Conservation (phyloP, 441 rosid species). For the Adansonia rubrostipa region DNA sequence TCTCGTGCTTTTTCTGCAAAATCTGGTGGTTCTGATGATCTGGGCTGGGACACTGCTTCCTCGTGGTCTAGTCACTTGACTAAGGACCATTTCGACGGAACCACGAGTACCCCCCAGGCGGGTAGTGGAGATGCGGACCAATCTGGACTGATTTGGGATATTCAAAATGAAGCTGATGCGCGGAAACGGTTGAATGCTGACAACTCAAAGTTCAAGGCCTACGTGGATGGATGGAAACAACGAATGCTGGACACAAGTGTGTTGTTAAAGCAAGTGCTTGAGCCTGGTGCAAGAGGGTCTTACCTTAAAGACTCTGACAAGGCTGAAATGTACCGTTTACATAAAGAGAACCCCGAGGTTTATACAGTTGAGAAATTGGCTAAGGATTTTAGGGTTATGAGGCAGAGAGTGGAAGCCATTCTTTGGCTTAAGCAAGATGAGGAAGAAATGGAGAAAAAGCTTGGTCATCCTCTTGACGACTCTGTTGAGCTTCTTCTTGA, state of each 20-base stretch:
- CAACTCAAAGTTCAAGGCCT: conserved; percentile 45
- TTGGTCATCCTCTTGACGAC: conserved; percentile 80
- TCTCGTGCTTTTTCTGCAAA: conserved; percentile 45
- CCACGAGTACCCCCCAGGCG: conserved; percentile 30
- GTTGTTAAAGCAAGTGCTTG: conserved; percentile 70
- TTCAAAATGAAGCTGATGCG: conserved; percentile 55
- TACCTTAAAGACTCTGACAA: conserved; percentile 86
- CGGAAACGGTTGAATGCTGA: conserved; percentile 48
- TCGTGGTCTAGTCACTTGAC: conserved; percentile 86
- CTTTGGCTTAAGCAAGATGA: conserved; percentile 88
- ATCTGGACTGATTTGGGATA: conserved; percentile 38
- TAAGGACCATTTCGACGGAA: conserved; percentile 83
- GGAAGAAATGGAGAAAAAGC: conserved; percentile 85
- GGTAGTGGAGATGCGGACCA: conserved; percentile 40
- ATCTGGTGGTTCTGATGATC: conserved; percentile 46
- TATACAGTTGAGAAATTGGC: conserved; percentile 79
- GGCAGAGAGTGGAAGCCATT: conserved; percentile 91
- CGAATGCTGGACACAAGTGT: conserved; percentile 55
- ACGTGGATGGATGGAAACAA: conserved; percentile 58
- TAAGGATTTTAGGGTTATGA: conserved; percentile 85
- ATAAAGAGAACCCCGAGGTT: conserved; percentile 77
- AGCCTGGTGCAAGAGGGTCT: conserved; percentile 87
- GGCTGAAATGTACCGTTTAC: conserved; percentile 87
- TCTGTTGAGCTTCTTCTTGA: conserved; percentile 89
- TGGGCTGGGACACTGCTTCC: conserved; percentile 71